Evolutionary conservation across 2,329 filamentous ascomycete genomes (phyloP).

Genomic region (Neopestalotiopsis rosae): DNA sequence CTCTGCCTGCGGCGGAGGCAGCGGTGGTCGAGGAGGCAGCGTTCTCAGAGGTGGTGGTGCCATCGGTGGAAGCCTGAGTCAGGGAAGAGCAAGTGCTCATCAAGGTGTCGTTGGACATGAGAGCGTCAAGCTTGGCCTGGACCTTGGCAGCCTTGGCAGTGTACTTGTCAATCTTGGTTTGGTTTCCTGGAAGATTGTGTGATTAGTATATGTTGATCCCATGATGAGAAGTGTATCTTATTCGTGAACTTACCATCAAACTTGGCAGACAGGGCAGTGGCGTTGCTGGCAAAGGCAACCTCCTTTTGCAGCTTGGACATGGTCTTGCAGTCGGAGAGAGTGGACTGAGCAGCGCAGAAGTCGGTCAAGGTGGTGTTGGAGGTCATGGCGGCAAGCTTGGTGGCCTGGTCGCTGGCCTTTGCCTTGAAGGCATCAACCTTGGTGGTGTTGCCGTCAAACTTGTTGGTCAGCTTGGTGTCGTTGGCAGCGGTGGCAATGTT

Average conservation of each 20-base stretch:
- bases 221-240: not conserved
- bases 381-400: slow-evolving; percentile 36
- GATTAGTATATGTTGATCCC: not conserved
- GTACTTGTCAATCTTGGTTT: slow-evolving; percentile 41
- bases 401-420: slow-evolving; percentile 31
- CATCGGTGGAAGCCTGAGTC: slow-evolving; percentile 18
- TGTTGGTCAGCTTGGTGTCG: slow-evolving; percentile 35
- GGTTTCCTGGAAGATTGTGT: slow-evolving; percentile 30
- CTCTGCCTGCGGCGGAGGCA: slow-evolving; percentile 15
- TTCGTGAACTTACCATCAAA: slow-evolving; percentile 28
- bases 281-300: slow-evolving; percentile 40
- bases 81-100: slow-evolving; percentile 35
- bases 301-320: slow-evolving; percentile 36
- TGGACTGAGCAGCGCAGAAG: slow-evolving; percentile 24
- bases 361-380: slow-evolving; percentile 39
- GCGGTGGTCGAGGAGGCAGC: not conserved
- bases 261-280: slow-evolving; percentile 37
- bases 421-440: slow-evolving; percentile 40
- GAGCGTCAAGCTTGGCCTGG: slow-evolving; percentile 34
- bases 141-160: slow-evolving; percentile 40
- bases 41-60: slow-evolving; percentile 8
- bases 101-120: slow-evolving; percentile 43
- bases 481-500: slow-evolving; percentile 33
- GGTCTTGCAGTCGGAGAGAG: slow-evolving; percentile 35
- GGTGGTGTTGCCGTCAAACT: slow-evolving; percentile 41